Evolutionary conservation across 768 basidiomycete species (phyloP).

Genomic region (Austroboletus festivus): DNA sequence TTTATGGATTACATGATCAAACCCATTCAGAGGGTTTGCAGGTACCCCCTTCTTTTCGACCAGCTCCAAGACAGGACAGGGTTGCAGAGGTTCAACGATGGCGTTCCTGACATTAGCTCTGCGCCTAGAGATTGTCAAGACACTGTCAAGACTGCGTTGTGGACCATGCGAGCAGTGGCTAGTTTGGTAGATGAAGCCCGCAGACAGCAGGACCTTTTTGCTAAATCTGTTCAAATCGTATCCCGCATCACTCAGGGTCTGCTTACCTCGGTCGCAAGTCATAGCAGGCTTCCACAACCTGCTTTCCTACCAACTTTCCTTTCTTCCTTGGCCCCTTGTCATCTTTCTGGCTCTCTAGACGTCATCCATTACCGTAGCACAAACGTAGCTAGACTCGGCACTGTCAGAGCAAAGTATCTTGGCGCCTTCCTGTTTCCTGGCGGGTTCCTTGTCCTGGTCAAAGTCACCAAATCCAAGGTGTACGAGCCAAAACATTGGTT

Average conservation of each 20-base stretch:
- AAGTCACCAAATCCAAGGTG: constrained; percentile 72
- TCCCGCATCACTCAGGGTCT: constrained; percentile 53
- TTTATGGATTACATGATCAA: constrained; percentile 93
- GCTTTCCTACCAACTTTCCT: constrained; percentile 55
- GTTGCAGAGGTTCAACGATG: constrained; percentile 1
- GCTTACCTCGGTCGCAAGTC: constrained; percentile 26
- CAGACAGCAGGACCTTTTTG: constrained; percentile 56
- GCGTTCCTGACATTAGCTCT: not conserved
- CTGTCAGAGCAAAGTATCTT: constrained; percentile 78
- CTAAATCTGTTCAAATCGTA: constrained; percentile 66
- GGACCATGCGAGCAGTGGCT: constrained; percentile 75
- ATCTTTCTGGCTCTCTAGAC: constrained; percentile 83
- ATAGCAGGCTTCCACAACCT: constrained; percentile 33
- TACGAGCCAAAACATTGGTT: constrained; percentile 94
- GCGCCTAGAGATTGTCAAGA: constrained; percentile 3
- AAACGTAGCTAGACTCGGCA: constrained; percentile 41
- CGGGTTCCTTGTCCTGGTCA: constrained; percentile 84
- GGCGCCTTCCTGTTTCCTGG: constrained; percentile 87
- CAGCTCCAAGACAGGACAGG: constrained; percentile 44
- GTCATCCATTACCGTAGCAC: constrained; percentile 69
- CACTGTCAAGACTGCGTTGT: constrained; percentile 44
- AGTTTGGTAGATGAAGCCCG: constrained; percentile 80
- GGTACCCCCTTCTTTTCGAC: constrained; percentile 86
- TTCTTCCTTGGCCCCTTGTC: constrained; percentile 71
- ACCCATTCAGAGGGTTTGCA: constrained; percentile 95